Conservation (phyloP, 305 asterid species). For the Fraxinus albicans region DNA sequence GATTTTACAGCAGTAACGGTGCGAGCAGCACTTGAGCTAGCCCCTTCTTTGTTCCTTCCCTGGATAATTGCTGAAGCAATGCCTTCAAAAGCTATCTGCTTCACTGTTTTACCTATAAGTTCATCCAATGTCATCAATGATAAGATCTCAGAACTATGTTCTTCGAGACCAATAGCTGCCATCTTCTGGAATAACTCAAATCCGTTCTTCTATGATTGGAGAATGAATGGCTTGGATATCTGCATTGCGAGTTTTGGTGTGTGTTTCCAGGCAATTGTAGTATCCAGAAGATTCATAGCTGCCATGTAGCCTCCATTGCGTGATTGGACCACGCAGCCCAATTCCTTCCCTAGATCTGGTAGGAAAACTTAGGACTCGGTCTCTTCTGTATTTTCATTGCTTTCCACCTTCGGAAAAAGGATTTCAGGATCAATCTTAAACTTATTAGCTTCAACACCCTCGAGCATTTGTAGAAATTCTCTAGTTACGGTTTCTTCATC, state of each 20-base stretch:
- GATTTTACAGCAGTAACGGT: conserved; percentile 62
- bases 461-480: conserved; percentile 83
- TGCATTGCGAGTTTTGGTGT: conserved; percentile 83
- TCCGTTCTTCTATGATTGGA: conserved; percentile 47
- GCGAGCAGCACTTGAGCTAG: conserved; percentile 80
- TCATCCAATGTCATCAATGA: conserved; percentile 81
- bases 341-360: conserved; percentile 83
- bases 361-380: conserved; percentile 39
- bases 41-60: conserved; percentile 75
- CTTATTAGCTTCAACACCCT: conserved; percentile 39
- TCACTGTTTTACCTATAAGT: conserved; percentile 74
- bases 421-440: conserved; percentile 19
- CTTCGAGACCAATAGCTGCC: conserved; percentile 65
- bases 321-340: conserved; percentile 81
- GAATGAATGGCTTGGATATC: conserved; percentile 59
- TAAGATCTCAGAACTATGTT: conserved; percentile 50
- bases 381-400: conserved; percentile 25
- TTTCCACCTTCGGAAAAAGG: conserved; percentile 24
- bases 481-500: conserved; percentile 78
- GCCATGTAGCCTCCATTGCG: conserved; percentile 80
- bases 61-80: conserved; percentile 80
- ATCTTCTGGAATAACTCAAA: conserved; percentile 68
- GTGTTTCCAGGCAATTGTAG: conserved; percentile 42
- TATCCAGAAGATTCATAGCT: conserved; percentile 69
- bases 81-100: conserved; percentile 90